These are phyloP conservation scores for Apiospora koreana DNA, from an alignment of 2,329 filamentous ascomycete species.

Conservation along the genomic window DNA sequence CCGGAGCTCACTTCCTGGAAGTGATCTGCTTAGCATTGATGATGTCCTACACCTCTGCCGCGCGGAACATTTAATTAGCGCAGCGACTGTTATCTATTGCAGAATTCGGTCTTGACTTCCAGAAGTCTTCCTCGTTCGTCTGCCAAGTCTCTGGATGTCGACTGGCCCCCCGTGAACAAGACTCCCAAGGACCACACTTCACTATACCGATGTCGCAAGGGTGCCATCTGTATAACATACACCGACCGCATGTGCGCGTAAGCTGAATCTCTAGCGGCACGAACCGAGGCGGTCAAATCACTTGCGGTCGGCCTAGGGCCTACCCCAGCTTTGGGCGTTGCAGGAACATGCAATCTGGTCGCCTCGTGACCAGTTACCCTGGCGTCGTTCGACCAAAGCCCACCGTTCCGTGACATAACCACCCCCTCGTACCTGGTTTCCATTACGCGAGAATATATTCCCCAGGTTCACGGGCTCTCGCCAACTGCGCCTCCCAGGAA, in stretches of 20 bases:
- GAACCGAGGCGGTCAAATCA: neutral
- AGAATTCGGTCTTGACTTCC: neutral
- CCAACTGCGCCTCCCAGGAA: neutral
- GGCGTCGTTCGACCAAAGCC: neutral
- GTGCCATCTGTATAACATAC: neutral
- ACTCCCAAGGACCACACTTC: neutral
- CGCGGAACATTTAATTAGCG: neutral
- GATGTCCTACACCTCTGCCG: neutral
- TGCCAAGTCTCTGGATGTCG: too few species aligned
- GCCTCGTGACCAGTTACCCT: neutral
- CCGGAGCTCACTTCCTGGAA: neutral
- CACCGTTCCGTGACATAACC: neutral
- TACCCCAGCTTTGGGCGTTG: neutral
- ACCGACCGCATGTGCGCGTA: neutral
- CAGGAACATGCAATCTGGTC: neutral
- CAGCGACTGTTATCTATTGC: neutral
- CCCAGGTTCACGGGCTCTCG: neutral
- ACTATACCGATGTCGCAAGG: neutral
- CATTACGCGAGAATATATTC: conserved; percentile 5
- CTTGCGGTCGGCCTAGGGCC: neutral
- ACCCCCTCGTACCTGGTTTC: neutral
- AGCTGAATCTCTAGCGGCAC: neutral
- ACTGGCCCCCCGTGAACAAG: neutral
- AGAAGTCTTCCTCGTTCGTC: neutral
- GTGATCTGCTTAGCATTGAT: neutral